A percentile compares a stretch with the other conserved stretches of the same genome.
phyloP scores from a whole-genome alignment of 176 grass and related monocot genomes.

The Chrysopogon serrulatus region DNA sequence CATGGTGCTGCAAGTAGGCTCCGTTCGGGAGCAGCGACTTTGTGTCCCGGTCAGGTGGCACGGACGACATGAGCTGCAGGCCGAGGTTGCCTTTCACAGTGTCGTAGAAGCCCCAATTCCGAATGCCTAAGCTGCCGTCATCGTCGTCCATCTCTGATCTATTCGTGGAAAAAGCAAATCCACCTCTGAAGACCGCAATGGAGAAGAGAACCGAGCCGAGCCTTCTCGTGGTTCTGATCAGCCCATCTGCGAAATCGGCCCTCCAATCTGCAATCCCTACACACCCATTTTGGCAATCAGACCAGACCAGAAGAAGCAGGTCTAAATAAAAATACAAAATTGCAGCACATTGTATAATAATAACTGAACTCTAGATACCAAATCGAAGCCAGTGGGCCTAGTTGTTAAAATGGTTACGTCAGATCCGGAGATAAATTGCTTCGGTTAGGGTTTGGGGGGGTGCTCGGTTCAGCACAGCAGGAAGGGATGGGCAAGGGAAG shows the following conservation, averaged over 20 bases:
- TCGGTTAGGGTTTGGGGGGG: not conserved
- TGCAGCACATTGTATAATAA: slow-evolving; percentile 1
- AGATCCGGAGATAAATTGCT: not conserved
- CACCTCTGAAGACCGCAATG: slow-evolving; percentile 19
- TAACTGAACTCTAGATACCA: slow-evolving; percentile 28
- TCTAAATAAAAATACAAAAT: slow-evolving; percentile 1
- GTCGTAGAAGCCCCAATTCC: slow-evolving; percentile 93
- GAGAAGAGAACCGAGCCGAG: not conserved
- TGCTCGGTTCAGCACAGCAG: not conserved
- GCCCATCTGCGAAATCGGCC: no score
- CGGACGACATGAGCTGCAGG: slow-evolving; percentile 76
- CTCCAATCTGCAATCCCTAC: slow-evolving; percentile 14
- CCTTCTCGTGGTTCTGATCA: slow-evolving; percentile 27
- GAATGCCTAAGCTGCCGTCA: slow-evolving; percentile 46
- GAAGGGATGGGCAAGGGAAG: not conserved
- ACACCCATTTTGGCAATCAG: slow-evolving; percentile 18
- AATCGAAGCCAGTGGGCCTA: not conserved
- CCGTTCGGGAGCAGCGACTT: slow-evolving; percentile 44
- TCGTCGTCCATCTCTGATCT: slow-evolving; percentile 71
- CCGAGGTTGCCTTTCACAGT: slow-evolving; percentile 63
- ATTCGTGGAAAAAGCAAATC: not conserved
- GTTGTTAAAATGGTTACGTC: not conserved
- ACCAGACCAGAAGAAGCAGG: not conserved
- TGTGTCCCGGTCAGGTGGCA: slow-evolving; percentile 46
- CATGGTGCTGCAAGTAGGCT: slow-evolving; percentile 46